phyloP scores from a whole-genome alignment of 208 protist species.

The Acanthamoeba healyi region DNA sequence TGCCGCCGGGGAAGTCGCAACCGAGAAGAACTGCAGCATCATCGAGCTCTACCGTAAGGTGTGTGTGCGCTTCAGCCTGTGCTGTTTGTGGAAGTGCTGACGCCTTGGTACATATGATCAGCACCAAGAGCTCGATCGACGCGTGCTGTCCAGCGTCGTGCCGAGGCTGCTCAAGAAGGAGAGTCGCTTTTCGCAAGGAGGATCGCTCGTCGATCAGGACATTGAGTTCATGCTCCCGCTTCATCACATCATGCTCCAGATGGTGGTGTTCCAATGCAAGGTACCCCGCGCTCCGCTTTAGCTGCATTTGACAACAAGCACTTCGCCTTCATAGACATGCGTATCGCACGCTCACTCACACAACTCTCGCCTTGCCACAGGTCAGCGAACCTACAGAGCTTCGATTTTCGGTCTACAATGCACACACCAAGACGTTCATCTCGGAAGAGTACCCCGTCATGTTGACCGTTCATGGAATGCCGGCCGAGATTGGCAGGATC shows the following conservation, averaged over 20 bases:
- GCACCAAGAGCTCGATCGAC: conserved; percentile 23
- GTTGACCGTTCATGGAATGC: conserved; percentile 77
- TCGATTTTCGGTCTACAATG: conserved; percentile 77
- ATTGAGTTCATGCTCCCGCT: conserved; percentile 4
- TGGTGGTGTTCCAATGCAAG: conserved; percentile 67
- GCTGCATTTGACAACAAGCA: background rate
- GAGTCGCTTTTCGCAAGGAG: background rate
- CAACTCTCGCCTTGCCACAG: background rate
- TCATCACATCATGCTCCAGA: conserved; percentile 53
- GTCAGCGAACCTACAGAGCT: conserved; percentile 76
- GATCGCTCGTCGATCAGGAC: background rate
- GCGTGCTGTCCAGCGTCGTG: background rate
- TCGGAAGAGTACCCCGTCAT: conserved; percentile 76
- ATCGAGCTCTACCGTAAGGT: conserved; percentile 78
- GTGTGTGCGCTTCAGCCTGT: background rate
- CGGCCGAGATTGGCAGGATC: conserved; percentile 74
- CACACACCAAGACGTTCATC: conserved; percentile 72
- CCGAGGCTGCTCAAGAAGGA: background rate
- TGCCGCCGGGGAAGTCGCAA: conserved; percentile 69
- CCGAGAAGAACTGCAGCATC: conserved; percentile 76
- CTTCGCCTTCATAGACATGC: background rate
- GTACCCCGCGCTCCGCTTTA: no score
- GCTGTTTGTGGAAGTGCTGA: background rate
- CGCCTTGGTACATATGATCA: background rate
- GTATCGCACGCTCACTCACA: no score